These are phyloP conservation scores for Sparassis latifolia DNA, from an alignment of 1,284 basidiomycete genomes.

Conservation along the genomic window DNA sequence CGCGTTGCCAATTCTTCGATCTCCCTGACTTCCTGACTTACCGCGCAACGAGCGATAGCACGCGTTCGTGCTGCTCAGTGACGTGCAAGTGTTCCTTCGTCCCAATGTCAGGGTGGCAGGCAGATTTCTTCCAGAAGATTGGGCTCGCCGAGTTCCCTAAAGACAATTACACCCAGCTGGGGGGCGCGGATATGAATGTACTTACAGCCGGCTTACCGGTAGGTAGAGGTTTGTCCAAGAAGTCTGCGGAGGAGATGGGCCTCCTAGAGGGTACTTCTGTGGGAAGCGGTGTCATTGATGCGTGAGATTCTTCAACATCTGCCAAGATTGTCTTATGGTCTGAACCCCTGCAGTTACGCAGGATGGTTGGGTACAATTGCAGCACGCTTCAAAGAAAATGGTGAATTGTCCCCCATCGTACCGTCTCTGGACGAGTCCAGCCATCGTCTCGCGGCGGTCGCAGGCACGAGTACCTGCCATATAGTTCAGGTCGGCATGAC, in stretches of 20 bases:
- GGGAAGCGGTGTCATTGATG: constrained; percentile 93
- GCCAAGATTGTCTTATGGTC: not conserved
- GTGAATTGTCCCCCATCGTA: constrained; percentile 39
- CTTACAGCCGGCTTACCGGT: constrained; percentile 92
- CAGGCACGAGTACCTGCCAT: constrained; percentile 95
- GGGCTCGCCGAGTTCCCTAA: constrained; percentile 69
- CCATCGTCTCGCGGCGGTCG: constrained; percentile 86
- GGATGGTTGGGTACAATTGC: constrained; percentile 99
- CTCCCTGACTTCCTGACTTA: constrained; percentile 96
- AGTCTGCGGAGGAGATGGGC: constrained; percentile 83
- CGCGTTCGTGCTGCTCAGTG: constrained; percentile 88
- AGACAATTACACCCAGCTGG: constrained; percentile 73
- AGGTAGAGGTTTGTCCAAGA: constrained; percentile 74
- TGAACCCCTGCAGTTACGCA: constrained; percentile 60
- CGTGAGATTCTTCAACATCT: constrained; percentile 41
- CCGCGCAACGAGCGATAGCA: constrained; percentile 74
- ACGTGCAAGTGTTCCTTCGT: constrained; percentile 98
- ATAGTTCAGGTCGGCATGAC: constrained; percentile 64
- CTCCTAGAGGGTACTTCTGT: constrained; percentile 87
- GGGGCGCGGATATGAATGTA: constrained; percentile 60
- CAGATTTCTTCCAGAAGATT: constrained; percentile 82
- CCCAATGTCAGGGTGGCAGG: constrained; percentile 84
- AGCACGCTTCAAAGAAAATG: constrained; percentile 62
- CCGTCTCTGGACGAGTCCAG: constrained; percentile 70
- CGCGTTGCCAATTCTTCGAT: constrained; percentile 90